phyloP scores from a whole-genome alignment of 768 basidiomycete genomes.

The Psilocybe subaeruginosa region DNA sequence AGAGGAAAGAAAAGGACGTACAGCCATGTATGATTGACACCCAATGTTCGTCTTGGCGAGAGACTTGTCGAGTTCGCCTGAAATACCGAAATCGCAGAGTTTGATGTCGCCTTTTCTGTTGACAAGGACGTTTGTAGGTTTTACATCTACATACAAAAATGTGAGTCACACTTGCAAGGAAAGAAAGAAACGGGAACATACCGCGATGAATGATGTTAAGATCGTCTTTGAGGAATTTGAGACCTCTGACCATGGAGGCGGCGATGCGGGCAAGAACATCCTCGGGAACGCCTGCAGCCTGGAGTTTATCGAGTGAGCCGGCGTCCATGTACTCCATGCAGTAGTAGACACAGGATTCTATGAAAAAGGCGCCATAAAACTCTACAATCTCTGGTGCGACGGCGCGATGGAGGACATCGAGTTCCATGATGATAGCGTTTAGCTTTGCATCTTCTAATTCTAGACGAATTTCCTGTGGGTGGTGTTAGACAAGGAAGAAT shows the following conservation, averaged over 20 bases:
- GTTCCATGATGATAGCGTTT: conserved; percentile 97
- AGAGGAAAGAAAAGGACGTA: conserved; percentile 40
- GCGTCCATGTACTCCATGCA: conserved; percentile 99
- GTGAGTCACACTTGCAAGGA: conserved; percentile 10
- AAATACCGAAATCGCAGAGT: conserved; percentile 98
- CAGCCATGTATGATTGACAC: conserved; percentile 99
- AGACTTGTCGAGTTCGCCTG: conserved; percentile 94
- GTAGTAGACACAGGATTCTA: conserved; percentile 99
- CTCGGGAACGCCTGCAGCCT: conserved; percentile 67
- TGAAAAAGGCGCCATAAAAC: conserved; percentile 99
- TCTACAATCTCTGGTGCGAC: conserved; percentile 92
- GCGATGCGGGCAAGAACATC: conserved; percentile 84
- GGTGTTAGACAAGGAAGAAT: background rate
- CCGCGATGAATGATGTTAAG: conserved; percentile 77
- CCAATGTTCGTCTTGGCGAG: conserved; percentile 99
- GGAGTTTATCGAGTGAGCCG: conserved; percentile 88
- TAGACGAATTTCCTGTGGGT: conserved; percentile 87
- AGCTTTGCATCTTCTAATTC: conserved; percentile 94
- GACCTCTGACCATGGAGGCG: conserved; percentile 80
- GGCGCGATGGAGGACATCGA: conserved; percentile 96
- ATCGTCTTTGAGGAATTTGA: conserved; percentile 95
- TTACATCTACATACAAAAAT: conserved; percentile 62
- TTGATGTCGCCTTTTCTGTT: conserved; percentile 90
- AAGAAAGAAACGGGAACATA: conserved; percentile 15
- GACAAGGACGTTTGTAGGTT: conserved; percentile 92